These are phyloP conservation scores for Papiliotrema laurentii DNA, from an alignment of 1,284 basidiomycete genomes.

Conservation along the genomic window DNA sequence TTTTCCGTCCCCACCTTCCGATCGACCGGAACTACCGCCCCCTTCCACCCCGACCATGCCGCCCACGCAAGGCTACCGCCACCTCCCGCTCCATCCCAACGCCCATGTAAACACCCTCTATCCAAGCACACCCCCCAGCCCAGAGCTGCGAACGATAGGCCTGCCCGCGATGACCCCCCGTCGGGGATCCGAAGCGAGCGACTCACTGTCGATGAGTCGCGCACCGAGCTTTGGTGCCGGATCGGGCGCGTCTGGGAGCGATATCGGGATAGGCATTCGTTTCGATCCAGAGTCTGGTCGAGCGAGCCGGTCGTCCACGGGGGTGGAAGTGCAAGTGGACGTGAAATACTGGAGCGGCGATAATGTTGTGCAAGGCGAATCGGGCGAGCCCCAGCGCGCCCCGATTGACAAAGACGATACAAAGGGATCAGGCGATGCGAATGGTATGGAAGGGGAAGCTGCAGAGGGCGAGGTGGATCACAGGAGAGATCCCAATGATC, in stretches of 20 bases:
- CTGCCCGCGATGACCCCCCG: constrained; percentile 30
- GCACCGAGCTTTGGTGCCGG: constrained; percentile 2
- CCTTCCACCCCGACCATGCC: not conserved
- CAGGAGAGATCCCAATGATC: not conserved
- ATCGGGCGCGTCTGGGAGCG: too few relatives aligned
- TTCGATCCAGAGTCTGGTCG: not conserved
- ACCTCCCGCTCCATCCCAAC: constrained; percentile 12
- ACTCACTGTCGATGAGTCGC: constrained; percentile 1
- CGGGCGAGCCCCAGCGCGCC: too few relatives aligned
- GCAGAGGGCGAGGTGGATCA: constrained; percentile 5
- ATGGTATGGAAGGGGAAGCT: too few relatives aligned
- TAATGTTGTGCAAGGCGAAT: too few relatives aligned
- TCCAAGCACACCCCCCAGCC: constrained; percentile 14
- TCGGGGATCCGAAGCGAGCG: constrained; percentile 3
- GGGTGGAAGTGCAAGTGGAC: not conserved
- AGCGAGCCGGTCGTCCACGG: not conserved
- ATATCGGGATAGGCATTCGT: not conserved
- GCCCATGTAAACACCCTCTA: constrained; percentile 14
- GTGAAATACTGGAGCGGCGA: too few relatives aligned
- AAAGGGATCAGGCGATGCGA: too few relatives aligned
- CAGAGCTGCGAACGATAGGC: constrained; percentile 30
- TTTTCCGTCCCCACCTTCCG: constrained; percentile 14
- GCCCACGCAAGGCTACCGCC: not conserved
- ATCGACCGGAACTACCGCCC: not conserved
- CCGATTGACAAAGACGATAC: too few relatives aligned